Percentiles rank a stretch among this genome's conserved stretches.
These are phyloP conservation scores for Scedosporium aurantiacum DNA, from an alignment of 2,329 filamentous ascomycete species.

Conservation along the genomic window DNA sequence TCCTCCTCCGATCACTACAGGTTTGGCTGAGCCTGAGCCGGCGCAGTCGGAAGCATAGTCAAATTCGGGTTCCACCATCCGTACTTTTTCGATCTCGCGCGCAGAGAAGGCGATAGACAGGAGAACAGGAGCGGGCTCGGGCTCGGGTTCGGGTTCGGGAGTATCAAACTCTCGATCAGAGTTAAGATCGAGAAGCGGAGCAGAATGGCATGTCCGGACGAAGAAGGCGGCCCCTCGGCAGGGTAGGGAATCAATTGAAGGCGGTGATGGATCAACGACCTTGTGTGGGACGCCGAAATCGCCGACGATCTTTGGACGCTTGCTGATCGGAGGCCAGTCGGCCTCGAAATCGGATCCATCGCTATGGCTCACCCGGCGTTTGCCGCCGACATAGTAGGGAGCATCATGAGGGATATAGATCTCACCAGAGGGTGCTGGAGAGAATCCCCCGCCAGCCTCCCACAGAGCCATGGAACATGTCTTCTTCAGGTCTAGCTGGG, in stretches of 20 bases:
- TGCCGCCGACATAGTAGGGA: constrained; percentile 23
- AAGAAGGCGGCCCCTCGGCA: constrained; percentile 3
- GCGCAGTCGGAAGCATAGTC: background rate
- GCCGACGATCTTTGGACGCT: constrained; percentile 14
- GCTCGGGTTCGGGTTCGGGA: background rate
- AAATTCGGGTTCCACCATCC: background rate
- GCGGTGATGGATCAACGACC: constrained; percentile 8
- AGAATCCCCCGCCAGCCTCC: constrained; percentile 10
- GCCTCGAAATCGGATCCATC: constrained; percentile 19
- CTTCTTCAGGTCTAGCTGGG: background rate
- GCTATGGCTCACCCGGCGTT: constrained; percentile 26
- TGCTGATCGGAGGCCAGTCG: constrained; percentile 13
- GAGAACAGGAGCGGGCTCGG: background rate
- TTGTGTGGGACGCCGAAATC: constrained; percentile 1
- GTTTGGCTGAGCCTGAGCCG: background rate
- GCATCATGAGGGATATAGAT: constrained; percentile 11
- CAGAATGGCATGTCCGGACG: constrained; percentile 1
- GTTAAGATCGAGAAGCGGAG: background rate
- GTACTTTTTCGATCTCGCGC: background rate
- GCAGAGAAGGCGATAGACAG: background rate
- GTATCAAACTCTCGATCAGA: constrained; percentile 1
- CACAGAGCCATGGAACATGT: constrained; percentile 21
- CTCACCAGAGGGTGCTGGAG: background rate
- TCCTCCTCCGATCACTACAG: background rate
- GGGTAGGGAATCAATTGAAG: constrained; percentile 5